A percentile compares a stretch with the other conserved stretches of the same genome.
phyloP scores from a whole-genome alignment of 106 monocot species.

The Dioscorea alata region DNA sequence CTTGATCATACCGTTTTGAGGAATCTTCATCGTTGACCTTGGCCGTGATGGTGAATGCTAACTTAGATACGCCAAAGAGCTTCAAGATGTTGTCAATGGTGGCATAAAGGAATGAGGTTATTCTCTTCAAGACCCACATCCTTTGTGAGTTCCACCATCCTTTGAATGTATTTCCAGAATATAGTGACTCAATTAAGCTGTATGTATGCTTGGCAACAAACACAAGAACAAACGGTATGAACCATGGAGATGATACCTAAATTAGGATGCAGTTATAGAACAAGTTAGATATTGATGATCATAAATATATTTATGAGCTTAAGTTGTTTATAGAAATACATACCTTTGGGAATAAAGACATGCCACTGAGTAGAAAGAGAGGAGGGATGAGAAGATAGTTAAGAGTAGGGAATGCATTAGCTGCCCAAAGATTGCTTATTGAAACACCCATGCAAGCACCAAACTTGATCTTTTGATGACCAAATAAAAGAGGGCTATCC shows the following conservation, averaged over 20 bases:
- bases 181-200: constrained; percentile 25
- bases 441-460: constrained; percentile 46
- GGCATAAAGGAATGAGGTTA: constrained; percentile 24
- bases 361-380: constrained; percentile 22
- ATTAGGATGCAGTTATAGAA: not conserved
- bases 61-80: constrained; percentile 5
- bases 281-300: not conserved
- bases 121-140: constrained; percentile 25
- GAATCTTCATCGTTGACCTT: constrained; percentile 30
- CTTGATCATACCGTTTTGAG: constrained; percentile 25
- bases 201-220: constrained; percentile 9
- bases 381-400: constrained; percentile 36
- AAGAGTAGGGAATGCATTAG: constrained; percentile 24
- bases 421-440: constrained; percentile 45
- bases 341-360: constrained; percentile 38
- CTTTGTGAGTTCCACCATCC: constrained; percentile 55
- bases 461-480: constrained; percentile 40
- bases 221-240: constrained; percentile 44
- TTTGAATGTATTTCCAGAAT: constrained; percentile 12
- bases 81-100: constrained; percentile 20
- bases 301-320: not conserved
- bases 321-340: not conserved
- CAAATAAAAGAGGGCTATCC: constrained; percentile 41
- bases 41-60: constrained; percentile 21
- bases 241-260: constrained; percentile 42